Conservation (phyloP, 2,329 filamentous ascomycete genomes). For the Neofusicoccum umdonicola region DNA sequence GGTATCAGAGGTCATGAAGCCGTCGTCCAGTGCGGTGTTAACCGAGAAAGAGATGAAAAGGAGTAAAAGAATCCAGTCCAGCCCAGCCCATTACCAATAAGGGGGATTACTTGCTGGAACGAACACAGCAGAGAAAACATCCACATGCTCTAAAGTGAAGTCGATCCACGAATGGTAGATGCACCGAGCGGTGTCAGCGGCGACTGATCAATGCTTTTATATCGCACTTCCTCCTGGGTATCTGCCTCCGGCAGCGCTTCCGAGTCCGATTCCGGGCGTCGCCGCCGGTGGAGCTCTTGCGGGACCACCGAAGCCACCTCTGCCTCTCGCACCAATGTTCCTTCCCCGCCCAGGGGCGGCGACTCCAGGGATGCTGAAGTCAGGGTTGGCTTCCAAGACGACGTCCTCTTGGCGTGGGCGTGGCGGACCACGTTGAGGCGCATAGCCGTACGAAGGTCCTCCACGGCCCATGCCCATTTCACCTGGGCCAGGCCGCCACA, state of each 20-base stretch:
- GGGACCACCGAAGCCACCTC: not conserved
- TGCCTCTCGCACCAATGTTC: conserved; percentile 20
- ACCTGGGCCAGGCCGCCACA: conserved; percentile 65
- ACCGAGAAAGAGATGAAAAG: conserved; percentile 5
- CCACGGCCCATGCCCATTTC: conserved; percentile 36
- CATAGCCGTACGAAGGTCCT: conserved; percentile 39
- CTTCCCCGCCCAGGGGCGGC: conserved; percentile 32
- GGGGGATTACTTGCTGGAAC: conserved; percentile 7
- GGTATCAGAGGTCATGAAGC: conserved; percentile 11
- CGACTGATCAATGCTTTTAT: not conserved
- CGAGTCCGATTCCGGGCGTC: not conserved
- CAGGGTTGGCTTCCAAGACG: conserved; percentile 75
- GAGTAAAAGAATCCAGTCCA: not conserved
- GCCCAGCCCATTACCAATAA: conserved; percentile 6
- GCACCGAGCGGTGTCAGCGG: not conserved
- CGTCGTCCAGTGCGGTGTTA: conserved; percentile 4
- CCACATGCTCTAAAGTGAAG: not conserved
- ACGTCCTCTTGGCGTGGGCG: conserved; percentile 63
- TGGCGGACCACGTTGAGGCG: conserved; percentile 21
- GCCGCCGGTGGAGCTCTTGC: not conserved
- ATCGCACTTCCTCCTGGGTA: not conserved
- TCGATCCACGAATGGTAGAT: not conserved
- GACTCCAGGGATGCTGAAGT: conserved; percentile 69
- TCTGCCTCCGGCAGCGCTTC: not conserved
- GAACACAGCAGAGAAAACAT: not conserved